A percentile compares a stretch with the other conserved stretches of the same genome.
These are phyloP conservation scores for Fusarium proliferatum DNA, from an alignment of 2,329 filamentous ascomycete genomes.

Conservation along the genomic window DNA sequence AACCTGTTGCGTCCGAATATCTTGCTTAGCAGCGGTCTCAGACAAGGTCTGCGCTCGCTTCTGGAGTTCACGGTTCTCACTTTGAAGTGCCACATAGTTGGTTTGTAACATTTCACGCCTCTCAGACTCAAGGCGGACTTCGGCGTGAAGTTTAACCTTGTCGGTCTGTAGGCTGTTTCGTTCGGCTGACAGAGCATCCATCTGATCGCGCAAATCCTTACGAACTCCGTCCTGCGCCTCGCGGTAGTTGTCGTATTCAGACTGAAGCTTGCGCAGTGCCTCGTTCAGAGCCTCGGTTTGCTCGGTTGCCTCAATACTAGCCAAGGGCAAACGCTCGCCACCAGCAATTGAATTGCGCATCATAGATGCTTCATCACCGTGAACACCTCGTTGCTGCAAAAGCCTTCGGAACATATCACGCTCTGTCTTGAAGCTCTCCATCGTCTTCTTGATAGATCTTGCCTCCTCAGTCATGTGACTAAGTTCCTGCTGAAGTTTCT, in stretches of 20 bases:
- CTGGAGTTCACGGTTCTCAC: slow-evolving; percentile 86
- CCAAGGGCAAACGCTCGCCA: slow-evolving; percentile 63
- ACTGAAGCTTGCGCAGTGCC: slow-evolving; percentile 86
- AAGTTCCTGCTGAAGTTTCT: slow-evolving; percentile 76
- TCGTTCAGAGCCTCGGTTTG: slow-evolving; percentile 74
- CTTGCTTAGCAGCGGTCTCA: slow-evolving; percentile 88
- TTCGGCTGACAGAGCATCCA: slow-evolving; percentile 82
- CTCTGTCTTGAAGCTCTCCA: slow-evolving; percentile 94
- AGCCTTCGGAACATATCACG: slow-evolving; percentile 98
- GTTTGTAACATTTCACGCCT: slow-evolving; percentile 89
- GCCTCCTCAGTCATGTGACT: slow-evolving; percentile 85
- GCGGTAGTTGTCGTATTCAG: slow-evolving; percentile 89
- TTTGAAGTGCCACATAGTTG: slow-evolving; percentile 86
- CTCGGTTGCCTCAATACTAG: slow-evolving; percentile 67
- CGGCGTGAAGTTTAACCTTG: slow-evolving; percentile 81
- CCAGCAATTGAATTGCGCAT: slow-evolving; percentile 78
- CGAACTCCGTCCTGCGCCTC: slow-evolving; percentile 86
- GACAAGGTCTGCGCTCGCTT: slow-evolving; percentile 81
- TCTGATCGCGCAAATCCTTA: slow-evolving; percentile 84
- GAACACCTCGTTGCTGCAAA: slow-evolving; percentile 75
- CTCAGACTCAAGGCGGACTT: slow-evolving; percentile 83
- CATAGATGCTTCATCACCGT: slow-evolving; percentile 72
- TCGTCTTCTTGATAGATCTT: slow-evolving; percentile 81
- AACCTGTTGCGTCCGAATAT: slow-evolving; percentile 88
- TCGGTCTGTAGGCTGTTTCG: slow-evolving; percentile 86